phyloP scores from a whole-genome alignment of 2,329 filamentous ascomycete species.

The Aulographum hederae region DNA sequence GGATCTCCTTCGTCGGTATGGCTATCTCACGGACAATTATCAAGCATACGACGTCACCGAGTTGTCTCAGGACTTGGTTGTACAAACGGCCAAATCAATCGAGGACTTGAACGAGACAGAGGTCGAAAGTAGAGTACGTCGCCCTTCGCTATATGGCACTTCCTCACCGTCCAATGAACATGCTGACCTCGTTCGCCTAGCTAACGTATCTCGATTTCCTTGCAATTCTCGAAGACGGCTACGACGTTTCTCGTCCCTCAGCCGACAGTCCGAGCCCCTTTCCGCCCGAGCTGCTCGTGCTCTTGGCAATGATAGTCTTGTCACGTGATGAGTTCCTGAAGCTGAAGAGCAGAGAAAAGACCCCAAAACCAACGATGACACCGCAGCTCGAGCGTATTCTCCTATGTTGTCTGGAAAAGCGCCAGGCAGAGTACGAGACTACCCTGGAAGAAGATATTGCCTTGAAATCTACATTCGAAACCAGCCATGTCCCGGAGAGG shows the following conservation, averaged over 20 bases:
- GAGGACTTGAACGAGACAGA: conserved; percentile 24
- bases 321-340: not conserved
- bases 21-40: conserved; percentile 69
- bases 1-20: conserved; percentile 68
- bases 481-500: conserved; percentile 14
- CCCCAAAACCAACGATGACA: conserved; percentile 14
- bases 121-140: conserved; percentile 40
- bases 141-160: too few species aligned
- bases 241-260: conserved; percentile 44
- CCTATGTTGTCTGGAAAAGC: conserved; percentile 17
- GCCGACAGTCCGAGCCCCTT: too few species aligned
- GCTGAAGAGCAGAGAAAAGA: not conserved
- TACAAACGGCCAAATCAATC: conserved; percentile 2
- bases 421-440: conserved; percentile 32
- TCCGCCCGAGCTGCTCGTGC: conserved; percentile 13
- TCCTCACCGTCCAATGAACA: too few species aligned
- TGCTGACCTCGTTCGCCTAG: too few species aligned
- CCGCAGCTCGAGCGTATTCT: conserved; percentile 21
- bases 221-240: conserved; percentile 57
- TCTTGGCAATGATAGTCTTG: not conserved
- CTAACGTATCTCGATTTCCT: too few species aligned
- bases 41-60: conserved; percentile 69
- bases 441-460: conserved; percentile 32
- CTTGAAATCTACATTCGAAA: conserved; percentile 8
- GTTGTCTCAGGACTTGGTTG: too few species aligned